Percentiles rank a stretch among this genome's conserved stretches.
Evolutionary conservation across 78 protist genomes (phyloP).

Genomic region (Planoprotostelium fungivorum): DNA sequence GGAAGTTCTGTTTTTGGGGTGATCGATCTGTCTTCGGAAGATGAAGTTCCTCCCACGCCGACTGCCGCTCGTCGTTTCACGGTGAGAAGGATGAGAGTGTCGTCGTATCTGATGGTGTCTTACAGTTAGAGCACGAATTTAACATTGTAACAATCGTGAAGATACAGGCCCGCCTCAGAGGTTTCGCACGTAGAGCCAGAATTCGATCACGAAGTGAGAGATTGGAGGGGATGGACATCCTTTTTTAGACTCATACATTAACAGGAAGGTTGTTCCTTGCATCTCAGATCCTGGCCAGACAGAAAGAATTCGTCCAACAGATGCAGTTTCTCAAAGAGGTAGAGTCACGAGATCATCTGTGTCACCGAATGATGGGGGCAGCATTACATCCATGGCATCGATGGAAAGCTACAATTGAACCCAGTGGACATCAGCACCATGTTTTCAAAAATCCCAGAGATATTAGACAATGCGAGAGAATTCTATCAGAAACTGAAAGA

Average conservation of each 20-base stretch:
- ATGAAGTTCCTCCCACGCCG: neutral
- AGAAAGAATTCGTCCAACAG: neutral
- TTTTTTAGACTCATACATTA: neutral
- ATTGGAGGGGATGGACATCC: neutral
- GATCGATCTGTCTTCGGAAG: neutral
- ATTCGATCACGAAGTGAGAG: neutral
- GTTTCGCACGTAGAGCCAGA: neutral
- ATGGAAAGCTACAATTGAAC: neutral
- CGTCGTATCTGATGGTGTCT: neutral
- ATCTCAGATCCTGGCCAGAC: neutral
- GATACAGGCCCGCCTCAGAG: neutral
- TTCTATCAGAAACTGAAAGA: neutral
- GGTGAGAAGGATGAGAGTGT: neutral
- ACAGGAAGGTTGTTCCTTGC: too few relatives aligned
- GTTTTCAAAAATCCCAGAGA: neutral
- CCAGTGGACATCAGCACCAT: neutral
- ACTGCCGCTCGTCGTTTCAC: neutral
- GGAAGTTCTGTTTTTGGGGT: too few relatives aligned
- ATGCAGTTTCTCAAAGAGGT: neutral
- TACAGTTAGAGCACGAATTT: neutral
- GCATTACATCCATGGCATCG: neutral
- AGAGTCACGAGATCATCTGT: neutral
- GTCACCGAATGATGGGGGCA: neutral
- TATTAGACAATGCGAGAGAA: neutral
- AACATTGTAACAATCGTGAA: neutral